Conservation (phyloP, 1,284 basidiomycete genomes). For the Xanthoconium separans region DNA sequence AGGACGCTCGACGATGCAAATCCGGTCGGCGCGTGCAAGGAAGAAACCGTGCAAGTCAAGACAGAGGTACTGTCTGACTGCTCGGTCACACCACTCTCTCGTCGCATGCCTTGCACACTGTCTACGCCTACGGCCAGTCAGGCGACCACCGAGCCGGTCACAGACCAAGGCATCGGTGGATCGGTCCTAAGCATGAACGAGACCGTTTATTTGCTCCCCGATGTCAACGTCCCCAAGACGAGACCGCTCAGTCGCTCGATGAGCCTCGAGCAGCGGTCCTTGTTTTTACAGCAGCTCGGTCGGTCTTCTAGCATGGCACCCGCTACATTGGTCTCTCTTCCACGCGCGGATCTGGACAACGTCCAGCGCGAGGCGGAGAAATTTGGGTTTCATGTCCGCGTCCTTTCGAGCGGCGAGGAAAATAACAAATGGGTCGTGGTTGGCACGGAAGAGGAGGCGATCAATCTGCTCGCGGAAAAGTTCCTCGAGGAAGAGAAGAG, state of each 20-base stretch:
- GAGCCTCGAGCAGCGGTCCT: constrained; percentile 50
- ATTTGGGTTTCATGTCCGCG: constrained; percentile 43
- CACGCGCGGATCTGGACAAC: constrained; percentile 40
- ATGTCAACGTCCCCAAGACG: constrained; percentile 10
- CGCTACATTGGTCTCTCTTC: constrained; percentile 48
- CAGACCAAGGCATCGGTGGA: constrained; percentile 19
- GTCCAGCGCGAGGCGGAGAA: constrained; percentile 41
- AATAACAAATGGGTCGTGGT: constrained; percentile 45
- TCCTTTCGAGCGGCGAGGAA: constrained; percentile 34
- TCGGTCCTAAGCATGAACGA: constrained; percentile 25
- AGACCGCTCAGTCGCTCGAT: constrained; percentile 43
- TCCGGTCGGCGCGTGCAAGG: background rate
- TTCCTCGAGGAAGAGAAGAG: constrained; percentile 37
- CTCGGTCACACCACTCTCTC: constrained; percentile 16
- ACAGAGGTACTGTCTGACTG: background rate
- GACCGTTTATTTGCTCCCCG: constrained; percentile 27
- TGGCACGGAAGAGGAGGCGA: constrained; percentile 45
- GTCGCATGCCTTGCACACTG: constrained; percentile 54
- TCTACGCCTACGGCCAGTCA: constrained; percentile 46
- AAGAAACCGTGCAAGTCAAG: constrained; percentile 3
- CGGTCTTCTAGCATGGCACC: constrained; percentile 36
- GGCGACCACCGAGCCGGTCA: constrained; percentile 24
- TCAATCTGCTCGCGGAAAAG: constrained; percentile 31
- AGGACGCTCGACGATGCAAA: constrained; percentile 19
- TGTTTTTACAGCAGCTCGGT: constrained; percentile 47